phyloP scores from a whole-genome alignment of 2,329 filamentous ascomycete species.

The Byssochlamys sp. region DNA sequence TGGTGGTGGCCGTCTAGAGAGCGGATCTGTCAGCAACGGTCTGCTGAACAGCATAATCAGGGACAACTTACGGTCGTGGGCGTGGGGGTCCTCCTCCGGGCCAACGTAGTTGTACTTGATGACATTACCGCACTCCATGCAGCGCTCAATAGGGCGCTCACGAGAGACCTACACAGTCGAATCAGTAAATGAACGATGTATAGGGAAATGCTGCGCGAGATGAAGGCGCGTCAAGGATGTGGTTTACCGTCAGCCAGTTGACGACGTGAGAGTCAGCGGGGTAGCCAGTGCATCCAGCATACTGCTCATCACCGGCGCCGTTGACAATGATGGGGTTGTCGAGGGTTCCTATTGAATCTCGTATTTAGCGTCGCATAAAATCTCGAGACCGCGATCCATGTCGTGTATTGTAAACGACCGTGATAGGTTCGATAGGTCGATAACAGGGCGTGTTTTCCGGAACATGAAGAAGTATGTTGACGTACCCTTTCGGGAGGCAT shows the following conservation, averaged over 20 bases:
- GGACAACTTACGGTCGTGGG: conserved; percentile 37
- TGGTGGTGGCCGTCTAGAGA: conserved; percentile 35
- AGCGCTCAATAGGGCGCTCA: conserved; percentile 85
- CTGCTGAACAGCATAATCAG: neutral
- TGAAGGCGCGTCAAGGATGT: conserved; percentile 9
- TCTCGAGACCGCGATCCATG: neutral
- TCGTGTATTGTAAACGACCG: neutral
- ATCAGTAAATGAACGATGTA: neutral
- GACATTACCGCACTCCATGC: conserved; percentile 89
- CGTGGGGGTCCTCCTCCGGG: conserved; percentile 61
- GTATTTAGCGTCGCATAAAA: conserved; percentile 1
- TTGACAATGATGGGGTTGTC: conserved; percentile 83
- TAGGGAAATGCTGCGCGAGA: neutral
- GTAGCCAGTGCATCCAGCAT: conserved; percentile 86
- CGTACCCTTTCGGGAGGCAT: conserved; percentile 76
- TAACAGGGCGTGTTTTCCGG: neutral
- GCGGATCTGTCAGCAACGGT: neutral
- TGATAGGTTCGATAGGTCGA: neutral
- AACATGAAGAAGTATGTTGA: conserved; percentile 2
- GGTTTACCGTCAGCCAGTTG: conserved; percentile 75
- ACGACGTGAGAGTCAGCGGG: conserved; percentile 87
- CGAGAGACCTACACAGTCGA: conserved; percentile 57
- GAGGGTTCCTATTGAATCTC: conserved; percentile 57
- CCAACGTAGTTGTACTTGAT: conserved; percentile 98
- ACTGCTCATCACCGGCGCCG: conserved; percentile 91